These are phyloP conservation scores for Apophysomyces elegans DNA, from an alignment of 371 early-diverging fungal species.

Conservation along the genomic window DNA sequence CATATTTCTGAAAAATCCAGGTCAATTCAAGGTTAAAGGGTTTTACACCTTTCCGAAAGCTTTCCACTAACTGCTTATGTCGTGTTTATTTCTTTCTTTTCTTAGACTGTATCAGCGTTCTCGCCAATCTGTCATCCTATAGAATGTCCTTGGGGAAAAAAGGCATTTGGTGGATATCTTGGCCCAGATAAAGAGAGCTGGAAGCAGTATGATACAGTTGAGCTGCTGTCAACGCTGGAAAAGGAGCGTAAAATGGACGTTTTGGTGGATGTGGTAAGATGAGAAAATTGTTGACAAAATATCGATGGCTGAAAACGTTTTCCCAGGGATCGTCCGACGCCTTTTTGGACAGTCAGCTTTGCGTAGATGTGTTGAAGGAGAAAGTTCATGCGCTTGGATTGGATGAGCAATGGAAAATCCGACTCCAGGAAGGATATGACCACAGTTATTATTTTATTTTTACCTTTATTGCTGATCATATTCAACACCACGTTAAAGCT, in stretches of 20 bases:
- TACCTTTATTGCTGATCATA: constrained; percentile 80
- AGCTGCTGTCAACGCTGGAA: constrained; percentile 52
- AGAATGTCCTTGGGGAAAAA: constrained; percentile 77
- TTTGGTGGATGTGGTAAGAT: constrained; percentile 50
- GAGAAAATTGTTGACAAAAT: neutral
- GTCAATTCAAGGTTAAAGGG: constrained; percentile 55
- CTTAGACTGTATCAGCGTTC: constrained; percentile 78
- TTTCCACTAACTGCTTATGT: neutral
- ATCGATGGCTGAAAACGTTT: neutral
- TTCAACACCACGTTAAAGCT: constrained; percentile 72
- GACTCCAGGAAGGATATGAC: constrained; percentile 83
- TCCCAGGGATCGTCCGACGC: constrained; percentile 70
- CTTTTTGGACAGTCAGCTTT: constrained; percentile 72
- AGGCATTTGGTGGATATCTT: constrained; percentile 79
- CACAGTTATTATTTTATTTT: constrained; percentile 86
- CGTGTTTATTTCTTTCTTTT: neutral
- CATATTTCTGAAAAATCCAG: constrained; percentile 71
- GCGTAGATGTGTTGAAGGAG: constrained; percentile 59
- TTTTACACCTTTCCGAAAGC: too few relatives aligned
- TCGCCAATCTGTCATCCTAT: constrained; percentile 81
- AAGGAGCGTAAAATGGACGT: constrained; percentile 37
- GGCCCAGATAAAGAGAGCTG: constrained; percentile 63
- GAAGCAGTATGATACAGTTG: constrained; percentile 77
- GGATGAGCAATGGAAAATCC: constrained; percentile 56
- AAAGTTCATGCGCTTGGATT: constrained; percentile 44